phyloP scores from a whole-genome alignment of 768 basidiomycete species.

The Coprinopsis strossmayeri region DNA sequence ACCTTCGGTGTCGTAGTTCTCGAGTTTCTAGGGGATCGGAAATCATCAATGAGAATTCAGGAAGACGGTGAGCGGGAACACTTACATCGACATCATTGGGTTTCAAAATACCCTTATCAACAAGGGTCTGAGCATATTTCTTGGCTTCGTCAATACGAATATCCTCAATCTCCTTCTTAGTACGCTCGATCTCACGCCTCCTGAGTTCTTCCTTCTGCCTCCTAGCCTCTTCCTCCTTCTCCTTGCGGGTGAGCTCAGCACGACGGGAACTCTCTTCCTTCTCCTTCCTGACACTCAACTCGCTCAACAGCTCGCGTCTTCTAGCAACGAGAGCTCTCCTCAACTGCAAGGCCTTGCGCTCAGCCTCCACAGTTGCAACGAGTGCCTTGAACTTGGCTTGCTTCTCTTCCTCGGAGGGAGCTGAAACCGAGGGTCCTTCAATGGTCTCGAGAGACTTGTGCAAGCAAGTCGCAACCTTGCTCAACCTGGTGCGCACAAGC shows the following conservation, averaged over 20 bases:
- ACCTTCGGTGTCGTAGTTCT: slow-evolving; percentile 77
- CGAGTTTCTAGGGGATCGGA: slow-evolving; percentile 53
- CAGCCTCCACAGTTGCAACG: slow-evolving; percentile 58
- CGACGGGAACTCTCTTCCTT: slow-evolving; percentile 80
- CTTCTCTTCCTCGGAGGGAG: slow-evolving; percentile 47
- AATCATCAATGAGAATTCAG: not conserved
- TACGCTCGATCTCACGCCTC: slow-evolving; percentile 59
- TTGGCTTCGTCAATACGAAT: slow-evolving; percentile 78
- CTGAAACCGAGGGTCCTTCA: slow-evolving; percentile 30
- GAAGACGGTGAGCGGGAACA: slow-evolving; percentile 14
- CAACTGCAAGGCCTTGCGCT: slow-evolving; percentile 71
- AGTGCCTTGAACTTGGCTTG: slow-evolving; percentile 52
- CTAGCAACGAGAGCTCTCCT: slow-evolving; percentile 79
- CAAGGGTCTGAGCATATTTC: slow-evolving; percentile 79
- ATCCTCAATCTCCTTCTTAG: slow-evolving; percentile 67
- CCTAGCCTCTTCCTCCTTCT: slow-evolving; percentile 56
- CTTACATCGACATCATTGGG: slow-evolving; percentile 59
- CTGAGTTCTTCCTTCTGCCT: slow-evolving; percentile 40
- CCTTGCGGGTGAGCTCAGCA: slow-evolving; percentile 58
- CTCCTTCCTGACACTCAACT: slow-evolving; percentile 79
- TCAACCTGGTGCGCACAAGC: slow-evolving; percentile 71
- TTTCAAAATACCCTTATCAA: slow-evolving; percentile 70
- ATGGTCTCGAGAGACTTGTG: slow-evolving; percentile 62
- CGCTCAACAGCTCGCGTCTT: slow-evolving; percentile 78
- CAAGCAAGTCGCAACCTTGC: slow-evolving; percentile 66